Conservation (phyloP, 176 grass and related monocot species). For the Saccharum spontaneum region DNA sequence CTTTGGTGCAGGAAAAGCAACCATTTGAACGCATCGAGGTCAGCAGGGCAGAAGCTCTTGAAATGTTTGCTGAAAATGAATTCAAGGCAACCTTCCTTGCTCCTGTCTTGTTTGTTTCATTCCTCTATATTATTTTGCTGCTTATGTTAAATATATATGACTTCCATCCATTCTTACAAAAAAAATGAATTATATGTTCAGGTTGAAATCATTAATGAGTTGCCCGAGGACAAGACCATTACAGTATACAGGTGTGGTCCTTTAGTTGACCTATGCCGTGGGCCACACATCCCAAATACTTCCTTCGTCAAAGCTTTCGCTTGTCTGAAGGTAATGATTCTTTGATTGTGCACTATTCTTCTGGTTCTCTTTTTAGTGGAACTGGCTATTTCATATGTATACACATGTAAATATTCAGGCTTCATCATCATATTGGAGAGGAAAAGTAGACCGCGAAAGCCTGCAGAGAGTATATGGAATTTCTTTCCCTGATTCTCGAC, state of each 20-base stretch:
- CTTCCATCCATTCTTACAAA: neutral
- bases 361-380: slow-evolving; percentile 4
- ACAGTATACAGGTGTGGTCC: slow-evolving; percentile 97
- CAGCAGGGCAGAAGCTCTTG: slow-evolving; percentile 81
- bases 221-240: slow-evolving; percentile 96
- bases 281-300: slow-evolving; percentile 94
- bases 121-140: slow-evolving; percentile 14
- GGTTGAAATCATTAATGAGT: slow-evolving; percentile 98
- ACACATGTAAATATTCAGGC: slow-evolving; percentile 56
- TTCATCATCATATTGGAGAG: slow-evolving; percentile 97
- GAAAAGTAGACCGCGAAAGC: slow-evolving; percentile 92
- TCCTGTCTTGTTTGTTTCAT: neutral
- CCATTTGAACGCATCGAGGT: slow-evolving; percentile 98
- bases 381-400: slow-evolving; percentile 33
- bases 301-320: slow-evolving; percentile 97
- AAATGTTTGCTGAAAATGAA: slow-evolving; percentile 94
- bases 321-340: slow-evolving; percentile 79
- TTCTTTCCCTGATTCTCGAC: slow-evolving; percentile 95
- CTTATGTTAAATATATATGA: neutral
- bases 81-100: slow-evolving; percentile 69
- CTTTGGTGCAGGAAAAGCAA: slow-evolving; percentile 83
- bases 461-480: slow-evolving; percentile 98
- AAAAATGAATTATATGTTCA: slow-evolving; percentile 41
- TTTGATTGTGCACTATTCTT: slow-evolving; percentile 25
- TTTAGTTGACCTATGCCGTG: slow-evolving; percentile 96